Evolutionary conservation across 257 asterid genomes (phyloP), one percentile per base, ranked within the genome.

Genomic region (Nicotiana tomentosiformis): DNA sequence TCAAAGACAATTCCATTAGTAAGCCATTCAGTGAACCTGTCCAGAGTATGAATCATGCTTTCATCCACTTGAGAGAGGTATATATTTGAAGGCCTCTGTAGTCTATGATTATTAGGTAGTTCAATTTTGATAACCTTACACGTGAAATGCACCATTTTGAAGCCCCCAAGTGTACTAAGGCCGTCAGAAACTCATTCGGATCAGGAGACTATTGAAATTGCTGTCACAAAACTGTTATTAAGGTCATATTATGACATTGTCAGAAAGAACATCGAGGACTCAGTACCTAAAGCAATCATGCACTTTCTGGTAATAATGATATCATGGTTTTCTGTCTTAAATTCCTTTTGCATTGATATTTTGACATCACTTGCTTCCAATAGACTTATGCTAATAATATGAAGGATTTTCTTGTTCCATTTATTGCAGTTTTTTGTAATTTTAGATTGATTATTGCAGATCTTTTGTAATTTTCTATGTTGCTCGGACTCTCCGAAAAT

Each of bases 101-200:
- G 62, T 74, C 15, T 74, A 26, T 17, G 16, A 49, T 74, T 51
- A 7, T 37, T 26, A 26, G 62, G 26, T 26, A 51, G 60, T 49
- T 53, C 62, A 23, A 26, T 74, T 74, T 74, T 72, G 66, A 57
- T 53, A 4, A 65, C 26, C 78, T 81, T 81, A 66, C 81, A n/a
- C 61, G 78, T 72, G 76, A 72, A 60, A 35, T 14, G 49, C 49
- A 3, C 60, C 82, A 64, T 66, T 64, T 82, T 77, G 62, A 76
- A 95, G 99, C 99, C 99, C 60, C 98, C 98, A 37, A 86, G 89
- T 80, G 91, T 95, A 14, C 87, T 95, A 91, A 91, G 93, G 91
- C 93, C 97, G n/a, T 84, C 97, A 64, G 99, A 95, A 80, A 85
- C 90, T 58, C 90, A 91, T 78, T 87, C 97, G 23, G 99, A 95